A percentile compares a stretch with the other conserved stretches of the same genome.
phyloP scores from a whole-genome alignment of 768 basidiomycete genomes.

The Gautieria morchelliformis region DNA sequence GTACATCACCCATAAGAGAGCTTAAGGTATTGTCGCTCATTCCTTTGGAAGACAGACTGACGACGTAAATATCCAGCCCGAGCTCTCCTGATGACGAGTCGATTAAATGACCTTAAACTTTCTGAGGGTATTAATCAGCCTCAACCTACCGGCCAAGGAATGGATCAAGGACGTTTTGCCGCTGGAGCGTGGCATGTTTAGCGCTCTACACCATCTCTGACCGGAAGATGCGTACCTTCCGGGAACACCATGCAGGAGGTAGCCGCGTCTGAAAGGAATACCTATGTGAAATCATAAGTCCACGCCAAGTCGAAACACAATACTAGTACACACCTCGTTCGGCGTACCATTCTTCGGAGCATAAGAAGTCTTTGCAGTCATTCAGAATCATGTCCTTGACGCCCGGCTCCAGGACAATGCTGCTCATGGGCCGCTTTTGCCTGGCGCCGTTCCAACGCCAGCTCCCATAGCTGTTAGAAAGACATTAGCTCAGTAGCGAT shows the following conservation, averaged over 20 bases:
- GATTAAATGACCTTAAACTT: conserved; percentile 12
- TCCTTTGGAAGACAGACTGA: conserved; percentile 80
- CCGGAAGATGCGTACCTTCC: conserved; percentile 46
- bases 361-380: conserved; percentile 79
- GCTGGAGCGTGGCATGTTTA: conserved; percentile 29
- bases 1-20: conserved; percentile 82
- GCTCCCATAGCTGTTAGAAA: conserved; percentile 51
- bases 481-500: conserved; percentile 11
- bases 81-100: conserved; percentile 43
- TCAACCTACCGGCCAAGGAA: conserved; percentile 51
- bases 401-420: conserved; percentile 83
- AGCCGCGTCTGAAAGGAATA: conserved; percentile 82
- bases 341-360: conserved; percentile 86
- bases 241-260: conserved; percentile 76
- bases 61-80: conserved; percentile 84
- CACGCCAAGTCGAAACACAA: conserved; percentile 11
- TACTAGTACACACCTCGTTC: conserved; percentile 56
- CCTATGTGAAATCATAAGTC: conserved; percentile 32
- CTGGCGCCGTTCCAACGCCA: conserved; percentile 88
- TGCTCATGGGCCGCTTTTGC: conserved; percentile 85
- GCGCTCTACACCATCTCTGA: not conserved
- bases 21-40: conserved; percentile 88
- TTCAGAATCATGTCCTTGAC: conserved; percentile 86
- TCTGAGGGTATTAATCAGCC: not conserved
- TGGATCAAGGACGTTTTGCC: conserved; percentile 84